Evolutionary conservation across 1,139 yeast genomes (phyloP).

Genomic region (Blastobotrys buckinghamii): DNA sequence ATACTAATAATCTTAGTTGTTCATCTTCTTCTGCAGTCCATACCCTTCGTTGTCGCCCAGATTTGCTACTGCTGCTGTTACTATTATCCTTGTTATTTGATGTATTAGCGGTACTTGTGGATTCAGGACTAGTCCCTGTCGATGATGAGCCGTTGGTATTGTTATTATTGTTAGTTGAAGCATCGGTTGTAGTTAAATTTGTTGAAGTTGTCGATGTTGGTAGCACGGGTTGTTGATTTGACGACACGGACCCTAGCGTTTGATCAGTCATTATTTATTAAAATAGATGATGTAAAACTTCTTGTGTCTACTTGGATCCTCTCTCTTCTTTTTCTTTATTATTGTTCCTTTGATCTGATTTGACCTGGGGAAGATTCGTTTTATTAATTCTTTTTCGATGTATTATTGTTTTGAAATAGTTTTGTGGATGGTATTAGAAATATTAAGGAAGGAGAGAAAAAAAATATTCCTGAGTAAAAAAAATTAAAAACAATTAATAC

Average conservation of each 20-base stretch:
- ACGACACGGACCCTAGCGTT: slow-evolving; percentile 1
- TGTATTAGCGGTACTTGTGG: not conserved
- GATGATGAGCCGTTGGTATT: not conserved
- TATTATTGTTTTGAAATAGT: no score
- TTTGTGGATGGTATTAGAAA: no score
- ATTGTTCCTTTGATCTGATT: no score
- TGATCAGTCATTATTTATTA: not conserved
- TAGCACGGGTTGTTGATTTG: not conserved
- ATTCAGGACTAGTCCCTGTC: not conserved
- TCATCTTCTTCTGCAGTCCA: slow-evolving; percentile 85
- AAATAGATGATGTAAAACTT: no score
- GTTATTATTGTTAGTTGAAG: not conserved
- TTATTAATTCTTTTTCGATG: no score
- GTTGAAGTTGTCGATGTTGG: not conserved
- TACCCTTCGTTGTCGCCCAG: slow-evolving; percentile 39
- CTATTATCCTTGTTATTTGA: not conserved
- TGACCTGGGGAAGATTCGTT: no score
- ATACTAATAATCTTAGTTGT: slow-evolving; percentile 59
- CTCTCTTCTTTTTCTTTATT: no score
- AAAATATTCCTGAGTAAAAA: no score
- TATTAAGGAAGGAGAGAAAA: no score
- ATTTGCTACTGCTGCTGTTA: not conserved
- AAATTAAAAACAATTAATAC: no score
- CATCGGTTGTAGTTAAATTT: not conserved
- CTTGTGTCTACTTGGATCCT: no score